Evolutionary conservation across 164 flowering plant species (phyloP), one percentile per base, ranked within the genome.

Genomic region (Aristolochia contorta): DNA sequence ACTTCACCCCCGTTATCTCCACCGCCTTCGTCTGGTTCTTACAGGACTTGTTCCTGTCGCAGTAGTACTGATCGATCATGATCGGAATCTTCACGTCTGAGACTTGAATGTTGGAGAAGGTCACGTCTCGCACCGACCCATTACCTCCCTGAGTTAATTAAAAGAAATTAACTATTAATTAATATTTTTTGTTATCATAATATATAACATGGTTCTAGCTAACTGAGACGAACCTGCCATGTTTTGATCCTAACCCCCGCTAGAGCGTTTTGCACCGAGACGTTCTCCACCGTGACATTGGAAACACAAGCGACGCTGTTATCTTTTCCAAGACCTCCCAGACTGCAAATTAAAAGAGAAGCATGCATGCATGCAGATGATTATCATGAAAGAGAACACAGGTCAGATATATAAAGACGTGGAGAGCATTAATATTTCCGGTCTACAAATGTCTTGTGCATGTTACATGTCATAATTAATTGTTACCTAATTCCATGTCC

Each of bases 401-500:
- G n/a, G n/a, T n/a, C n/a, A n/a, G 30, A 5, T 27, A 27, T 2
- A 2, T 0, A 56, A 43, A 1, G 8, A 13, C 25, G 23, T 27
- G 18, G 13, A 14, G 19, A 14, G 22, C 30, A 54, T 16, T 7
- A 50, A n/a, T 18, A 50, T 9, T 16, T 7, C 8, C n/a, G n/a
- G n/a, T n/a, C n/a, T n/a, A n/a, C n/a, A n/a, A n/a, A n/a, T n/a
- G n/a, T n/a, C n/a, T n/a, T n/a, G n/a, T n/a, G n/a, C n/a, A n/a
- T n/a, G n/a, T n/a, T 6, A 21, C 1, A 9, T 19, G 20, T 7
- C n/a, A 0, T 19, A 18, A 50, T 18, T 33, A 8, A 57, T 2
- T 7, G 9, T 20, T 46, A 84, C 97, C 97, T 88, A 49, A 91
- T 84, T 0, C 98, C 98, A 74, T 89, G 98, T 10, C 98, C 98